Evolutionary conservation across 345 rosid genomes (phyloP).

Genomic region (Kernera saxatilis): DNA sequence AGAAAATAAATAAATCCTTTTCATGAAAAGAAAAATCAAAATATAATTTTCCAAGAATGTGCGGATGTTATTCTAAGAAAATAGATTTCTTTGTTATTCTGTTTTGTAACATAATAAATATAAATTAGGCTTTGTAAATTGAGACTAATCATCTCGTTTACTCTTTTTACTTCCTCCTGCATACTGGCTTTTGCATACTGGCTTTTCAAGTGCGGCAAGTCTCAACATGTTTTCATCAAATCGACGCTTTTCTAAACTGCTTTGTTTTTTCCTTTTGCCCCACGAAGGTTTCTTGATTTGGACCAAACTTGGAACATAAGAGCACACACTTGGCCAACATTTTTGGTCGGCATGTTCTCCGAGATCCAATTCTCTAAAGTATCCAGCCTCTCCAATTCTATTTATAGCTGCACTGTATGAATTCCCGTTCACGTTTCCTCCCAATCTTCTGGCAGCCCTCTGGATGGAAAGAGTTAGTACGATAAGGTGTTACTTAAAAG

Average conservation of each 20-base stretch:
- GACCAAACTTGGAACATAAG: background rate
- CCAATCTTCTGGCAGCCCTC: slow-evolving; percentile 56
- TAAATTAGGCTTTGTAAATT: background rate
- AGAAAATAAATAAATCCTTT: background rate
- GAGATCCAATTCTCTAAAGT: background rate
- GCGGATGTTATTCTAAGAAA: background rate
- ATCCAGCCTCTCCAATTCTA: slow-evolving; percentile 15
- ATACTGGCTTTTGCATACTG: too few relatives aligned
- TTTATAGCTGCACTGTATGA: slow-evolving; percentile 29
- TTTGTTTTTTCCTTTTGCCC: background rate
- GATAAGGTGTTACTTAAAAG: too few relatives aligned
- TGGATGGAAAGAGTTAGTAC: slow-evolving; percentile 2
- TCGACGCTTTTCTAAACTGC: background rate
- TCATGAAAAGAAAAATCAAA: background rate
- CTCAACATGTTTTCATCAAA: background rate
- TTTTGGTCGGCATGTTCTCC: background rate
- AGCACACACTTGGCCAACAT: background rate
- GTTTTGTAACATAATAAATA: too few relatives aligned
- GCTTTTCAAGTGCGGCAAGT: too few relatives aligned
- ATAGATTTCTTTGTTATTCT: background rate
- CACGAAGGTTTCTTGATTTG: background rate
- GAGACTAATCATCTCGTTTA: background rate
- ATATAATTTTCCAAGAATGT: background rate
- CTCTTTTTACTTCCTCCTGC: background rate
- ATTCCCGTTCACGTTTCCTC: slow-evolving; percentile 38